Evolutionary conservation across 2,329 filamentous ascomycete species (phyloP), one percentile per base, ranked within the genome.

Genomic region (Celoporthe dispersa): DNA sequence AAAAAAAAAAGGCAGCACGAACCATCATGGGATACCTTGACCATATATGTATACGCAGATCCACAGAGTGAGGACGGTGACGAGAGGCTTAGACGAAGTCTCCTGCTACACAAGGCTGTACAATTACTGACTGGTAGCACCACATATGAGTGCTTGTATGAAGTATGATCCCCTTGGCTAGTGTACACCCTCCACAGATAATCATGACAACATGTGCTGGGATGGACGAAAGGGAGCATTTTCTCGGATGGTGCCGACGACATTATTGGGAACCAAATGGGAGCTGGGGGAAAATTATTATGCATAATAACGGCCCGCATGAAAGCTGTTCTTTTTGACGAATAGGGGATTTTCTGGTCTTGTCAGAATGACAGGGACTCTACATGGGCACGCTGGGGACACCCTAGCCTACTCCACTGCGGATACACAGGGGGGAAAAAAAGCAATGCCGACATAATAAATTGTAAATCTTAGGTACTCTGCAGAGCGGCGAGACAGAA

Each of bases 21-120:
- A 33, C 35, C 55, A 44, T 62, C 16, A 51, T 62, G 57, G 35
- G 25, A 67, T 44, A 3, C 62, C 57, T 64, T 67, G 64, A 67
- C 64, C 64, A 63, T 37, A 41, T 35, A 33, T 22, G n/a, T 48
- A 53, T 28, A 35, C 22, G 57, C 41, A 66, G 57, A 63, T 67
- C 68, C 39, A 64, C 44, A 69, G 22, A 66, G 67, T 25, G 68
- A 67, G 44, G 25, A 8, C 3, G 31, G 35, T 31, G 35, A 62
- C 7, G 16, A 19, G 8, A 48, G 8, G 64, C 62, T 44, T 55
- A 12, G 14, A 44, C 33, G 5, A 4, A 19, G 31, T 3, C 41
- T 51, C 16, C 3, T 19, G 11, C 5, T 25, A 16, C 31, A 48
- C 51, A 33, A 28, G 25, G 41, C 28, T 28, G 6, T 51, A 64